Evolutionary conservation across 805 yeast species (phyloP).

Genomic region (Kodamaea neixiangensis): DNA sequence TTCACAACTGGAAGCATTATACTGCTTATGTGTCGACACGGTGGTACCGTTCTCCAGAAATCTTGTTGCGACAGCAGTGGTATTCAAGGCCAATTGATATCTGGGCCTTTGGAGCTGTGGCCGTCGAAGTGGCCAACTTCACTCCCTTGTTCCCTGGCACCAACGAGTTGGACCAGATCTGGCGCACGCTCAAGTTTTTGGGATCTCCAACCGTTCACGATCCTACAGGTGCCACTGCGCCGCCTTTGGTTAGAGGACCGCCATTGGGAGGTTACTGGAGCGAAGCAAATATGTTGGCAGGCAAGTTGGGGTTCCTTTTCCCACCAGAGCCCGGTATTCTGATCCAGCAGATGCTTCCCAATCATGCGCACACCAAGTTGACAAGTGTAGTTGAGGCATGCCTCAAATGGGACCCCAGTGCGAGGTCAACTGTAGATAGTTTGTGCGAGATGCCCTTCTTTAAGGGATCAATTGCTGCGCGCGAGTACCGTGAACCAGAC

Average conservation of each 20-base stretch:
- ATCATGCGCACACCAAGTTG: conserved; percentile 44
- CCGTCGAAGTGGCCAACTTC: conserved; percentile 69
- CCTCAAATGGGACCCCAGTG: conserved; percentile 76
- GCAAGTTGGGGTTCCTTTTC: conserved; percentile 54
- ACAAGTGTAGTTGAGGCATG: conserved; percentile 50
- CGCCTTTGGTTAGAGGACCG: conserved; percentile 33
- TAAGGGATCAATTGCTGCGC: conserved; percentile 32
- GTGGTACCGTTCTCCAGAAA: conserved; percentile 87
- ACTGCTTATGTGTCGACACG: conserved; percentile 82
- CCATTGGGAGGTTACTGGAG: conserved; percentile 73
- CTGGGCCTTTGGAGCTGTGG: conserved; percentile 86
- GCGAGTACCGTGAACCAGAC: conserved; percentile 1
- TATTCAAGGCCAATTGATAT: conserved; percentile 75
- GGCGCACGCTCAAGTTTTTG: conserved; percentile 62
- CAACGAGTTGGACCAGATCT: conserved; percentile 76
- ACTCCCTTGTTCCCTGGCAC: conserved; percentile 83
- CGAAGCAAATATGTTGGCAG: conserved; percentile 55
- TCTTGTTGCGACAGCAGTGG: conserved; percentile 59
- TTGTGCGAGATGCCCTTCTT: conserved; percentile 58
- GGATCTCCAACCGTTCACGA: conserved; percentile 66
- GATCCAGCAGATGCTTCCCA: conserved; percentile 47
- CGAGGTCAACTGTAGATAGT: conserved; percentile 53
- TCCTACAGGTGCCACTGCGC: conserved; percentile 14
- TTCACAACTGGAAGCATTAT: conserved; percentile 53
- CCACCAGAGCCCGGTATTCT: conserved; percentile 57